Conservation (phyloP, 108 stramenopile species). For the Epipyxis sp. region DNA sequence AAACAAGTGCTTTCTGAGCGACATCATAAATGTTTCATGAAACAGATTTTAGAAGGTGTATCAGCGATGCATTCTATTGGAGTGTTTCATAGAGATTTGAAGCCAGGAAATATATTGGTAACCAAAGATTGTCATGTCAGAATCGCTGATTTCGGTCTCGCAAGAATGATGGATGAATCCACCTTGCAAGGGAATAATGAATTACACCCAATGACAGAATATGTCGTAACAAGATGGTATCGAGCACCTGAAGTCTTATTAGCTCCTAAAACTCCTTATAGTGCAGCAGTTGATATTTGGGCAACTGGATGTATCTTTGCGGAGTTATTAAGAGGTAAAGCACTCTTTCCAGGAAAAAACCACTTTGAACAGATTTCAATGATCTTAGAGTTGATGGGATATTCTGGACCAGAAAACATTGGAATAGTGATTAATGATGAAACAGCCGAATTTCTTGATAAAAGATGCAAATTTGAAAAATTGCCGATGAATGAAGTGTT, state of each 20-base stretch:
- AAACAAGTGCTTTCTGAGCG: neutral
- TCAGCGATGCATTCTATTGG: conserved; percentile 39
- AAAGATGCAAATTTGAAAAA: neutral
- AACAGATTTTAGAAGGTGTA: conserved; percentile 41
- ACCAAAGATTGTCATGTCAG: conserved; percentile 37
- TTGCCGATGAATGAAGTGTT: neutral
- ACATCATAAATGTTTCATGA: conserved; percentile 45
- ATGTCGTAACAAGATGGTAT: conserved; percentile 60
- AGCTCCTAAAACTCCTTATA: conserved; percentile 24
- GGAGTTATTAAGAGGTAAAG: conserved; percentile 23
- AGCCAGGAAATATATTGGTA: conserved; percentile 75
- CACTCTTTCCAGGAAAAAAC: conserved; percentile 40
- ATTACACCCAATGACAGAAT: conserved; percentile 36
- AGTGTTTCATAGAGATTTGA: conserved; percentile 74
- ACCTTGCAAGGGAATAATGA: neutral
- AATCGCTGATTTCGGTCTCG: conserved; percentile 56
- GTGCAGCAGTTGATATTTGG: conserved; percentile 52
- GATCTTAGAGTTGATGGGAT: conserved; percentile 29
- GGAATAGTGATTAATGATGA: neutral
- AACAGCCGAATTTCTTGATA: neutral
- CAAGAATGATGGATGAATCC: conserved; percentile 42
- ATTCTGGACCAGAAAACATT: neutral
- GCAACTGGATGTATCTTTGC: conserved; percentile 54
- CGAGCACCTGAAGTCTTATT: conserved; percentile 47
- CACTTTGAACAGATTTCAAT: conserved; percentile 35